Percentiles rank a stretch among this genome's conserved stretches.
Evolutionary conservation across 805 yeast species (phyloP).

Genomic region (Yamadazyma olivae): DNA sequence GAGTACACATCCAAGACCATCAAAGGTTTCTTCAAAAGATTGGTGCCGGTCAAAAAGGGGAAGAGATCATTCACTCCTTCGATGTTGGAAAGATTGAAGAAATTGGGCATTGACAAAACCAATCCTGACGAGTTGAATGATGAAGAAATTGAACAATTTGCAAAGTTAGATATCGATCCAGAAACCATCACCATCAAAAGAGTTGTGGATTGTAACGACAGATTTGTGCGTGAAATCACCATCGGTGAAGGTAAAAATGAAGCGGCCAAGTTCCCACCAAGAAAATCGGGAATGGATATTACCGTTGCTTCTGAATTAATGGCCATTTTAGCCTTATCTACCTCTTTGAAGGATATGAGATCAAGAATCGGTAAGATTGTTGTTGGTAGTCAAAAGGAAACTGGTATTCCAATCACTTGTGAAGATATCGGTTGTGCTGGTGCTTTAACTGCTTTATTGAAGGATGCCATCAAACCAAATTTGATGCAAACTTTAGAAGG

Average conservation of each 20-base stretch:
- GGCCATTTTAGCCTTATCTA: conserved; percentile 79
- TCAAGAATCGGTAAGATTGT: conserved; percentile 74
- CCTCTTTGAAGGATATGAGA: conserved; percentile 68
- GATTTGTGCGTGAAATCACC: conserved; percentile 75
- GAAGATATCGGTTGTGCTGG: conserved; percentile 97
- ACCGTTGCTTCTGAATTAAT: conserved; percentile 83
- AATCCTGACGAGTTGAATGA: conserved; percentile 70
- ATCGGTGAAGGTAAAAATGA: conserved; percentile 82
- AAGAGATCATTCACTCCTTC: conserved; percentile 62
- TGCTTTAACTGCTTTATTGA: conserved; percentile 89
- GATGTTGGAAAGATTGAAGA: conserved; percentile 63
- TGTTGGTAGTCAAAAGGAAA: conserved; percentile 59
- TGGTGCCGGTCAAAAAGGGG: conserved; percentile 75
- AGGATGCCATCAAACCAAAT: conserved; percentile 95
- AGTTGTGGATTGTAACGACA: conserved; percentile 81
- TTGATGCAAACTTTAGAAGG: conserved; percentile 97
- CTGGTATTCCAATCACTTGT: conserved; percentile 82
- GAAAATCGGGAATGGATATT: conserved; percentile 78
- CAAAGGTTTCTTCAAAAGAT: conserved; percentile 67
- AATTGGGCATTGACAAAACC: conserved; percentile 66
- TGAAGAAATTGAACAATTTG: conserved; percentile 64
- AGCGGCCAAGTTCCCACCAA: conserved; percentile 43
- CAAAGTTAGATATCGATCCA: conserved; percentile 73
- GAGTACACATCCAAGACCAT: conserved; percentile 76
- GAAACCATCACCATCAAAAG: conserved; percentile 78